Evolutionary conservation across 148 eudicot genomes (phyloP).

Genomic region (Beta vulgaris): DNA sequence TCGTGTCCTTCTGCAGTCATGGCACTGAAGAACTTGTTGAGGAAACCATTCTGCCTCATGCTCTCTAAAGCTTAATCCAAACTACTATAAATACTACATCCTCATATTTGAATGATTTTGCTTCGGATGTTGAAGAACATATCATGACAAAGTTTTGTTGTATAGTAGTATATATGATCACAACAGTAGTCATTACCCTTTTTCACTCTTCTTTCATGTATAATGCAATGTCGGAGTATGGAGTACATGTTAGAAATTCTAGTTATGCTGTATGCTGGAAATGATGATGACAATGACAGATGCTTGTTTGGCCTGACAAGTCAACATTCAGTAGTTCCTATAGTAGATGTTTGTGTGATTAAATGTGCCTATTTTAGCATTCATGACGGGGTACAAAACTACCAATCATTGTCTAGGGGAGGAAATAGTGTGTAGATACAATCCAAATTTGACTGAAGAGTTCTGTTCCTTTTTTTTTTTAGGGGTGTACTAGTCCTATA

Average conservation of each 20-base stretch:
- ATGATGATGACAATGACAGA: not conserved
- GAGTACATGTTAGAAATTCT: not conserved
- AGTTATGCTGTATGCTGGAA: not conserved
- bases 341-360: too few species aligned
- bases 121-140: not conserved
- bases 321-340: too few species aligned
- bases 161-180: not conserved
- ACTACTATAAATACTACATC: constrained; percentile 2
- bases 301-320: not conserved
- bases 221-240: not conserved
- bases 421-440: too few species aligned
- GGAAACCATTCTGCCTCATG: constrained; percentile 45
- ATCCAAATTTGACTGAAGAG: too few species aligned
- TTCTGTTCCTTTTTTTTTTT: too few species aligned
- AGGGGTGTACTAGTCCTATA: too few species aligned
- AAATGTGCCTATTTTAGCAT: too few species aligned
- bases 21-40: constrained; percentile 53
- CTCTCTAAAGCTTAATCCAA: constrained; percentile 23
- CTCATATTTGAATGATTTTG: not conserved
- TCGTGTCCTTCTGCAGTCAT: constrained; percentile 47
- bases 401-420: too few species aligned
- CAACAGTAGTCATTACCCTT: not conserved
- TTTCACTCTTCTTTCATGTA: not conserved
- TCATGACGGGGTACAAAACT: too few species aligned
- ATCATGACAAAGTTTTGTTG: not conserved